Percentiles rank a stretch among this genome's conserved stretches.
These are phyloP conservation scores for Xylariaceae sp. DNA, from an alignment of 2,329 filamentous ascomycete species.

Conservation along the genomic window DNA sequence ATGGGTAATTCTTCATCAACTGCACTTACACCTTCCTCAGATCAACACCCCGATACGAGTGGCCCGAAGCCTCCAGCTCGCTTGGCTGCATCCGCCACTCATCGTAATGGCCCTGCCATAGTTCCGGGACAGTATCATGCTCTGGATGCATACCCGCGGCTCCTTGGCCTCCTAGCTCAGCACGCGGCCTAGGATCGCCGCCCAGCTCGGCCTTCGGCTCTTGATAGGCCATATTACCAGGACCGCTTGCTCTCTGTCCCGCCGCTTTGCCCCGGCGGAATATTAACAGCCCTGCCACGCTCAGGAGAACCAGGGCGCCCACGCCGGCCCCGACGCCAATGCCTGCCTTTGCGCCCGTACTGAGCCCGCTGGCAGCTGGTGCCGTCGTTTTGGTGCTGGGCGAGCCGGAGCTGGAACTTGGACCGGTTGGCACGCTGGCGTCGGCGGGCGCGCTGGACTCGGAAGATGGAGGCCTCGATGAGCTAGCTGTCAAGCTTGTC, in stretches of 20 bases:
- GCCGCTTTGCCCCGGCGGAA: constrained; percentile 7
- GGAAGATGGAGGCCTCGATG: too few species aligned
- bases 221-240: neutral
- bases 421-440: too few species aligned
- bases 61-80: constrained; percentile 7
- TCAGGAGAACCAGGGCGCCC: neutral
- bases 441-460: too few species aligned
- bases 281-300: neutral
- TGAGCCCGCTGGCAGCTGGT: neutral
- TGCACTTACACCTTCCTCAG: neutral
- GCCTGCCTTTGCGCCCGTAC: constrained; percentile 7
- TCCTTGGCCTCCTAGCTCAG: constrained; percentile 9
- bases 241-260: neutral
- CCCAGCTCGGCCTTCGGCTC: constrained; percentile 8
- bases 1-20: neutral
- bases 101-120: neutral
- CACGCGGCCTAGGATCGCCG: neutral
- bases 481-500: neutral
- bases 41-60: neutral
- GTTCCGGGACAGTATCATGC: neutral
- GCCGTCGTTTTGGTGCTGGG: neutral
- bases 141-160: neutral
- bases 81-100: constrained; percentile 3
- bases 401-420: too few species aligned
- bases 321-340: constrained; percentile 12